Conservation (phyloP, 2,329 filamentous ascomycete genomes). For the Neofusicoccum cordaticola region DNA sequence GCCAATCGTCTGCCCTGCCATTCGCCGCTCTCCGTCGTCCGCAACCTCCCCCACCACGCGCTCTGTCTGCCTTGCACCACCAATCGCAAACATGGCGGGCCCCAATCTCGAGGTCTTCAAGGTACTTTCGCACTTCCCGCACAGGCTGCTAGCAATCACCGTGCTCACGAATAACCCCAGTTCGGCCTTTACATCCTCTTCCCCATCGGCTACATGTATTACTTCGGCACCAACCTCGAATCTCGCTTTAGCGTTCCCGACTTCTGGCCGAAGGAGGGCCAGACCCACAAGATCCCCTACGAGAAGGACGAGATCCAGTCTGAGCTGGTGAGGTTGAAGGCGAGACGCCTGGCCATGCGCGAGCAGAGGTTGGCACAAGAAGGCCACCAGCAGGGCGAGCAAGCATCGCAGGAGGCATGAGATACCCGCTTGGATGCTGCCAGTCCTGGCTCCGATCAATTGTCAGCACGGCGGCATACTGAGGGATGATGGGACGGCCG, state of each 20-base stretch:
- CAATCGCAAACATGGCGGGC: conserved; percentile 62
- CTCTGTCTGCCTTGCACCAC: conserved; percentile 23
- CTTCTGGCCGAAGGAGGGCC: conserved; percentile 86
- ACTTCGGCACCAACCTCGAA: conserved; percentile 98
- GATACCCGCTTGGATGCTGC: background rate
- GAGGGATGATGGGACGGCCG: background rate
- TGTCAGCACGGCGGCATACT: background rate
- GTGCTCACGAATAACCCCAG: conserved; percentile 34
- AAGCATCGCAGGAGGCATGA: background rate
- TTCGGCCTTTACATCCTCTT: conserved; percentile 99
- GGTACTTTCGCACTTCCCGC: conserved; percentile 48
- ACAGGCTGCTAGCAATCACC: conserved; percentile 1
- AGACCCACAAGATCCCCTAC: conserved; percentile 72
- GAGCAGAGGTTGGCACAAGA: conserved; percentile 47
- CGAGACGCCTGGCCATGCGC: conserved; percentile 45
- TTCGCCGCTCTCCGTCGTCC: background rate
- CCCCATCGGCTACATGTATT: conserved; percentile 99
- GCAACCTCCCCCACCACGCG: background rate
- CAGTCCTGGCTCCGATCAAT: background rate
- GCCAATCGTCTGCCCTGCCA: conserved; percentile 19
- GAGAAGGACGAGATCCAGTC: conserved; percentile 78
- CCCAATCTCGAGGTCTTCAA: conserved; percentile 95
- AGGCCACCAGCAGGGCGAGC: conserved; percentile 9
- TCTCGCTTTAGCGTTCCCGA: conserved; percentile 76
- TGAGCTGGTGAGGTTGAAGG: conserved; percentile 72